Evolutionary conservation across 805 yeast species (phyloP).

Genomic region (Starmerella apicola): DNA sequence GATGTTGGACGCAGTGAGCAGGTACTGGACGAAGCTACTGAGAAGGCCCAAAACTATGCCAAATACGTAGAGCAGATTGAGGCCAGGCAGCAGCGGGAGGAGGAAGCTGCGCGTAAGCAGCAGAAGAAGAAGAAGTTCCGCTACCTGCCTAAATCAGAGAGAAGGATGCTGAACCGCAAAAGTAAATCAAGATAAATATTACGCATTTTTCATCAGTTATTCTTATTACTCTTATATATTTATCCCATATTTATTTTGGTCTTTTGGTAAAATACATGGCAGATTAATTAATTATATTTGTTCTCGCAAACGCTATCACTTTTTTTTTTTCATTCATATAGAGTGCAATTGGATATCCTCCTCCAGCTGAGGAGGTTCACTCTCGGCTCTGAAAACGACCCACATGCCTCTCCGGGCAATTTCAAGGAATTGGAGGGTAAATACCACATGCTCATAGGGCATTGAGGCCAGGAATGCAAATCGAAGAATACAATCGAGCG

Average conservation of each 20-base stretch:
- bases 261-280: not conserved
- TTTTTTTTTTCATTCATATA: too few relatives aligned
- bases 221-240: too few relatives aligned
- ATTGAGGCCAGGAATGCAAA: slow-evolving; percentile 63
- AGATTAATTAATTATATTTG: too few relatives aligned
- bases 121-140: slow-evolving; percentile 66
- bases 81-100: slow-evolving; percentile 21
- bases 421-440: slow-evolving; percentile 60
- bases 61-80: slow-evolving; percentile 43
- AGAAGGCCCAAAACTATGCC: slow-evolving; percentile 76
- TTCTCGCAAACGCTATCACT: too few relatives aligned
- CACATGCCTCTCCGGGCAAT: slow-evolving; percentile 77
- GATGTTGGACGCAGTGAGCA: slow-evolving; percentile 54
- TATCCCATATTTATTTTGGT: not conserved
- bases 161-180: slow-evolving; percentile 42
- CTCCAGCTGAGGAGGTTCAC: slow-evolving; percentile 43
- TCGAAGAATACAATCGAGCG: slow-evolving; percentile 51
- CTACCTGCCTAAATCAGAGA: slow-evolving; percentile 69
- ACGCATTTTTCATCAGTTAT: not conserved
- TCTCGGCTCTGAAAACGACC: slow-evolving; percentile 75
- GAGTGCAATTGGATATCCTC: slow-evolving; percentile 12
- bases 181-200: slow-evolving; percentile 26
- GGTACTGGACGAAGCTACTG: slow-evolving; percentile 60
- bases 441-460: slow-evolving; percentile 46
- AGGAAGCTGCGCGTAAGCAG: slow-evolving; percentile 18